Evolutionary conservation across 352 stramenopile genomes (phyloP), one percentile per base, ranked within the genome.

Genomic region (Phytophthora sp.): DNA sequence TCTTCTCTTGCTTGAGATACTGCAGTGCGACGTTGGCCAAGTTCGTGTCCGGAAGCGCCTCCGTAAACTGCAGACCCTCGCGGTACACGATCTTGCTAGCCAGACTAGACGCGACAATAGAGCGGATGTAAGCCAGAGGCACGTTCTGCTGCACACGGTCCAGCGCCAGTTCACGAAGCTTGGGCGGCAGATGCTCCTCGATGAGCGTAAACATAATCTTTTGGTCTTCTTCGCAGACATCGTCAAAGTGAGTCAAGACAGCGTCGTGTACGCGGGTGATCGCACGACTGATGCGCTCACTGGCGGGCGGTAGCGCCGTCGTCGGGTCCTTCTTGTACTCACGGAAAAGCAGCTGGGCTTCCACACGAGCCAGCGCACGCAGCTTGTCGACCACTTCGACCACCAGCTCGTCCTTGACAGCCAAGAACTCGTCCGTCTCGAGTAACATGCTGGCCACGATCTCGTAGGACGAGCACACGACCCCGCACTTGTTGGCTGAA

Each of bases 11-110:
- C 71, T 98, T 93, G 53, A 98, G 80, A 76, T 98, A 99, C 58
- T 92, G 77, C 30, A 99, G 69, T n/a, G 94, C 93, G 59, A 98
- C 88, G 61, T 88, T 84, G 33, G 88, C 94, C 30, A 99, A 66
- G 66, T 97, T 98, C 61, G 89, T 84, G 36, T 91, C 79, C 31
- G 95, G 93, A 21, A 98, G 79, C n/a, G 90, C 82, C 61, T 98
- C 89, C 11, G 98, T 96, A 78, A 99, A 99, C 68, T 98, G 93
- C 31, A 96, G 66, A 30, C 97, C 97, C 71, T 99, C 97, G 49
- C 96, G 96, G 81, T 99, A 99, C 23, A 99, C 97, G 61, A 99
- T 92, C 77, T 98, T 98, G 52, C 91, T 98, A 44, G 97, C 97
- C 29, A 99, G 74, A 55, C 88, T 97, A 23, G 94, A 98, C 7